phyloP scores from a whole-genome alignment of 768 basidiomycete species.

The Tylopilus balloui region DNA sequence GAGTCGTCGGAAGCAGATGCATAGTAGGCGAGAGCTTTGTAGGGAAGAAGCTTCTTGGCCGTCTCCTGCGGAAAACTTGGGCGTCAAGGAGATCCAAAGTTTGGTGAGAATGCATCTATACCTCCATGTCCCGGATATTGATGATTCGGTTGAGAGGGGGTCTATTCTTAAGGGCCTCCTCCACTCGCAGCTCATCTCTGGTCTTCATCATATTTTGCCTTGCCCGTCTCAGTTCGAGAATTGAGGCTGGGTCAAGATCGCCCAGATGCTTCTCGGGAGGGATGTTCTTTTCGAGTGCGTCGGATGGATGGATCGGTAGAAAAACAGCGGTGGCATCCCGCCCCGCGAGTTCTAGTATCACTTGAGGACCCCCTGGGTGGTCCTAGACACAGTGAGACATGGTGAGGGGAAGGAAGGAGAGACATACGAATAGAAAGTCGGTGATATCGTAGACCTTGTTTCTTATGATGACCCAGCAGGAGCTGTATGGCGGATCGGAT shows the following conservation, averaged over 20 bases:
- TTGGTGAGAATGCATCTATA: slow-evolving; percentile 18
- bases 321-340: slow-evolving; percentile 76
- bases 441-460: slow-evolving; percentile 85
- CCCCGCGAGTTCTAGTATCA: slow-evolving; percentile 82
- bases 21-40: slow-evolving; percentile 80
- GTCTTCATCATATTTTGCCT: slow-evolving; percentile 48
- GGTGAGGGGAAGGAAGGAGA: neutral
- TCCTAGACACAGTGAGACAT: slow-evolving; percentile 38
- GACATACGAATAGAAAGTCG: slow-evolving; percentile 60
- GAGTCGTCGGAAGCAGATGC: slow-evolving; percentile 85
- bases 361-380: slow-evolving; percentile 77
- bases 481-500: slow-evolving; percentile 37
- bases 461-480: slow-evolving; percentile 82
- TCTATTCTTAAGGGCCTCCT: slow-evolving; percentile 52
- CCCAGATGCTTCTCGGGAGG: slow-evolving; percentile 72
- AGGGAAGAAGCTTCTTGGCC: slow-evolving; percentile 66
- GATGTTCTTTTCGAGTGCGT: slow-evolving; percentile 70
- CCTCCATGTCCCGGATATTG: slow-evolving; percentile 81
- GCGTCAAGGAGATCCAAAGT: neutral
- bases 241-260: slow-evolving; percentile 46
- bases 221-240: slow-evolving; percentile 34
- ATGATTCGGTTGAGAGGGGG: slow-evolving; percentile 69
- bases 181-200: slow-evolving; percentile 66
- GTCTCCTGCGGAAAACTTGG: slow-evolving; percentile 44
- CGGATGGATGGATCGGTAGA: slow-evolving; percentile 81